These are phyloP conservation scores for Talinum fruticosum DNA, from an alignment of 148 eudicot species.

Conservation along the genomic window DNA sequence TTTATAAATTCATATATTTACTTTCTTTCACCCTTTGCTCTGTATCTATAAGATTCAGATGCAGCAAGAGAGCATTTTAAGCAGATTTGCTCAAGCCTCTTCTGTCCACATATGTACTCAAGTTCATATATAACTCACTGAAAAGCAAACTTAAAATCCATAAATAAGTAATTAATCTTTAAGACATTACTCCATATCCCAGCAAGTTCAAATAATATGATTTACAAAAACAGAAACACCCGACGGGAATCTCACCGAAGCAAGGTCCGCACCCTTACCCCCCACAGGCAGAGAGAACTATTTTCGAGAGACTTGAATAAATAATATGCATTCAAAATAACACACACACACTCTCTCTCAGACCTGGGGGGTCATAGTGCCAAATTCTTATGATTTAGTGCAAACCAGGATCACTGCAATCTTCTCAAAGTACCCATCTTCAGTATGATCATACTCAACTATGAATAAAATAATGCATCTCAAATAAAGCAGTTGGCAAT, in stretches of 20 bases:
- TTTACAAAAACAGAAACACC: too few relatives aligned
- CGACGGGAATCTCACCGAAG: too few relatives aligned
- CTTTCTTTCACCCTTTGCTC: not conserved
- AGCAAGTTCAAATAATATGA: too few relatives aligned
- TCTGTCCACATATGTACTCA: not conserved
- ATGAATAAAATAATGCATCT: constrained; percentile 9
- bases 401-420: not conserved
- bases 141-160: not conserved
- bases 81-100: constrained; percentile 2
- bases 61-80: not conserved
- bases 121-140: not conserved
- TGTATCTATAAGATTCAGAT: too few relatives aligned
- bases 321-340: too few relatives aligned
- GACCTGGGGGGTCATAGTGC: too few relatives aligned
- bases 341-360: too few relatives aligned
- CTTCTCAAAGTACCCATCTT: not conserved
- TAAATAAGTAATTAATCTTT: not conserved
- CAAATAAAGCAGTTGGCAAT: constrained; percentile 35
- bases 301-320: too few relatives aligned
- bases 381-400: too few relatives aligned
- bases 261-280: too few relatives aligned
- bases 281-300: too few relatives aligned
- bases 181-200: too few relatives aligned
- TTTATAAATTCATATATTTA: not conserved
- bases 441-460: not conserved